These are phyloP conservation scores for Triticum turgidum DNA, from an alignment of 176 grass and related monocot genomes.

Conservation along the genomic window DNA sequence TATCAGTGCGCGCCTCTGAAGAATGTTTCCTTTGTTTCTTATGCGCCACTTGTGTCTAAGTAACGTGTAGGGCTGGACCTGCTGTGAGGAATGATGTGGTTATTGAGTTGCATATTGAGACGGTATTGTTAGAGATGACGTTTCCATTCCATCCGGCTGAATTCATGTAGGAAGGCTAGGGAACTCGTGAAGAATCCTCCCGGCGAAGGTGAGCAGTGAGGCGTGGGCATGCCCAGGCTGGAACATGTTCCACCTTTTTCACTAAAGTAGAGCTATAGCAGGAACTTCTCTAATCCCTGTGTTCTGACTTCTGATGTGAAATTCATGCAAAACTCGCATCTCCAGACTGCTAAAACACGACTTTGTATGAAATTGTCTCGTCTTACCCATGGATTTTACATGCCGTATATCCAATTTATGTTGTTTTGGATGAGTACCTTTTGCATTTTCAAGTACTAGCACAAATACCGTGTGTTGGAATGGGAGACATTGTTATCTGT, in stretches of 20 bases:
- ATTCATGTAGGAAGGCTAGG: slow-evolving; percentile 16
- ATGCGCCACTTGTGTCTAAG: not conserved
- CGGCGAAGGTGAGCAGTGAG: not conserved
- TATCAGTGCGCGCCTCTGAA: not conserved
- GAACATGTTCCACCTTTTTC: not conserved
- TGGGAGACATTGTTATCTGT: no score
- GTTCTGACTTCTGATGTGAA: no score
- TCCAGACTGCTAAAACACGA: no score
- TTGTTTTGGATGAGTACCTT: no score
- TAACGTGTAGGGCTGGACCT: not conserved
- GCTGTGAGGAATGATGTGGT: not conserved
- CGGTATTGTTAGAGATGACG: slow-evolving; percentile 28
- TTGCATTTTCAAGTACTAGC: no score
- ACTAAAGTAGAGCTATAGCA: no score
- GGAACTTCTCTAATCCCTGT: no score
- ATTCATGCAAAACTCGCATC: no score
- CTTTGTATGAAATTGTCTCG: no score
- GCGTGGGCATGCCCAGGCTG: not conserved
- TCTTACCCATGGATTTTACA: no score
- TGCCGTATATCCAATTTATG: no score
- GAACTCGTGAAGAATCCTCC: slow-evolving; percentile 2
- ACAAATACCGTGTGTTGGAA: no score
- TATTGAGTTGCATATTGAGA: not conserved
- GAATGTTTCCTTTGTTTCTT: not conserved
- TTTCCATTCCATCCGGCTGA: not conserved